These are phyloP conservation scores for Termitomyces sp. DNA, from an alignment of 768 basidiomycete genomes.

Conservation along the genomic window DNA sequence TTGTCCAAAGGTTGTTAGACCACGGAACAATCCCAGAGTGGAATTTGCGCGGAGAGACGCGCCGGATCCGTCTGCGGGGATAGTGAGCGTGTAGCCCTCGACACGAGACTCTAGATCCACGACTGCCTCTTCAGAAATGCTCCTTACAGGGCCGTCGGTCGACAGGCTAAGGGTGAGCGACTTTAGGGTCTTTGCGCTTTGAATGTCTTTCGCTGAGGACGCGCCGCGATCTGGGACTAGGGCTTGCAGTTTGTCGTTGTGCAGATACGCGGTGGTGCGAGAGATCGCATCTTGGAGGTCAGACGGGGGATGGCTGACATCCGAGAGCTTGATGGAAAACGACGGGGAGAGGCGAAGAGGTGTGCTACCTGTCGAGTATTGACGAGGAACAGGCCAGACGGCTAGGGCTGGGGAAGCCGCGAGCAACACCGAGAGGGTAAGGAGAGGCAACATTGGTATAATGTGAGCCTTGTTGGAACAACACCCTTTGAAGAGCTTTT, in stretches of 20 bases:
- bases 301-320: conserved; percentile 38
- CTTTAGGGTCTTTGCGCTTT: conserved; percentile 36
- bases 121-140: conserved; percentile 54
- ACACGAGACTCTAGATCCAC: conserved; percentile 45
- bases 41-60: conserved; percentile 59
- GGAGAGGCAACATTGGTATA: conserved; percentile 11
- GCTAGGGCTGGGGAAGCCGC: conserved; percentile 21
- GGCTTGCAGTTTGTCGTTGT: conserved; percentile 53
- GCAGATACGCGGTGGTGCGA: conserved; percentile 40
- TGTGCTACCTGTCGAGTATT: conserved; percentile 36
- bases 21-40: conserved; percentile 66
- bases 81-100: conserved; percentile 57
- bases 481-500: neutral
- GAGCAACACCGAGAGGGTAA: conserved; percentile 16
- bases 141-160: conserved; percentile 26
- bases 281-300: conserved; percentile 55
- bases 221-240: conserved; percentile 61
- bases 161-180: conserved; percentile 44
- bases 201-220: conserved; percentile 37
- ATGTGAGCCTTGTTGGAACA: neutral
- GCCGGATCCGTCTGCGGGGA: conserved; percentile 53
- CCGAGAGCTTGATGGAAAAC: conserved; percentile 40
- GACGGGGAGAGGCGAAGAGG: conserved; percentile 30
- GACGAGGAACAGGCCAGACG: conserved; percentile 39
- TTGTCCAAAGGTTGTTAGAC: conserved; percentile 71